Base-by-base conservation (phyloP, 2,329 filamentous ascomycete genomes). In the Colletotrichum lentis region DNA sequence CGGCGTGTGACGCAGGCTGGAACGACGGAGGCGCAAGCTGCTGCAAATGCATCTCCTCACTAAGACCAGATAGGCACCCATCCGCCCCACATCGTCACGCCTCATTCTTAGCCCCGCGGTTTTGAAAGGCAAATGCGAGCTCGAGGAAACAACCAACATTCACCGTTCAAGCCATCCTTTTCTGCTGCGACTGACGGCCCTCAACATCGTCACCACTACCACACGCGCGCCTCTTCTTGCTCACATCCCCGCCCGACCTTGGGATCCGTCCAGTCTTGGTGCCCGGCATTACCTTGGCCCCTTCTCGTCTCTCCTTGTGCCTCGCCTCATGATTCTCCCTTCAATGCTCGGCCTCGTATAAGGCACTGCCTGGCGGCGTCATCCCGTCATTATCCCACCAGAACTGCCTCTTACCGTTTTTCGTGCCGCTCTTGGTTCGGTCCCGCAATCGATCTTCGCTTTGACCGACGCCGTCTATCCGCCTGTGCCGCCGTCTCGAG, bases 1-100 rank as follows among this genome's bases (percentile, higher is more conserved):
- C 22, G 47, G 60, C 47, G 61, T 59, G 61, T 68, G 54, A 68
- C 65, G 54, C 61, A 54, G 53, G 54, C 65, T 65, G 65, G 61
- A 68, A 64, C 65, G 61, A 55, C 24, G 59, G 64, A 67, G 59
- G 64, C 64, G 59, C 64, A 62, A 66, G 64, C 64, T 62, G 63
- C 24, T 52, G 52, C 3, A 22, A 59, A 44, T 53, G n/a, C 53
- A 59, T 43, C 47, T 35, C 20, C 59, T 37, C 22, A 35, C 50
- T 14, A 50, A 39, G 24, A 47, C 39, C 14, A 54, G 49, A 39
- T 39, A 53, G 14, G 47, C 27, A 52, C 20, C 20, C 31, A 41
- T 5, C 37, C n/a, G 44, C 60, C 43, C 44, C 31, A 31, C 53
- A 47, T 39, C 53, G 52, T 57, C 52, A 57, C 50, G 22, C 27